Evolutionary conservation across 1,284 basidiomycete genomes (phyloP).

Genomic region (Leccinum ponderosum): DNA sequence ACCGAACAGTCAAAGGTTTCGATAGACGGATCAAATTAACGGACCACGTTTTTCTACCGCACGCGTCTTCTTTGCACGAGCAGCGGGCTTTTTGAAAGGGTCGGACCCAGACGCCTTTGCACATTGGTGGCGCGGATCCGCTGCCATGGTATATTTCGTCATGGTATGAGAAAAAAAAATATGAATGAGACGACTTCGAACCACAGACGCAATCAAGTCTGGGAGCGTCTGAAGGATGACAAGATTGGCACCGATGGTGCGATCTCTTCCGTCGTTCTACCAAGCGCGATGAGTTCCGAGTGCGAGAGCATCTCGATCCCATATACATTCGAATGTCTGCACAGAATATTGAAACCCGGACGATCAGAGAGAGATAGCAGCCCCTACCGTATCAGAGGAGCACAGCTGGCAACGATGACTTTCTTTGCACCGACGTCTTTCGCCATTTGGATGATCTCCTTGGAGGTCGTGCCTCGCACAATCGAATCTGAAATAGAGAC

Average conservation of each 20-base stretch:
- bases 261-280: constrained; percentile 75
- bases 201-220: constrained; percentile 82
- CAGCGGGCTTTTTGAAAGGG: constrained; percentile 78
- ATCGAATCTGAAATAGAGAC: constrained; percentile 76
- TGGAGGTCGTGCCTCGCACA: constrained; percentile 97
- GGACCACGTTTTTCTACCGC: constrained; percentile 60
- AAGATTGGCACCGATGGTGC: constrained; percentile 94
- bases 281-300: constrained; percentile 90
- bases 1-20: constrained; percentile 94
- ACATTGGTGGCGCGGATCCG: constrained; percentile 71
- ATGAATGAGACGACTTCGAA: constrained; percentile 1
- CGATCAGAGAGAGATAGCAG: background rate
- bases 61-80: constrained; percentile 60
- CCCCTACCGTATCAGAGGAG: constrained; percentile 86
- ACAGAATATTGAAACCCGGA: constrained; percentile 5
- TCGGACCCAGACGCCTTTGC: constrained; percentile 74
- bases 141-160: constrained; percentile 85
- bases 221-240: constrained; percentile 95
- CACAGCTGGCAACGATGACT: constrained; percentile 96
- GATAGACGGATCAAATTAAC: constrained; percentile 83
- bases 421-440: constrained; percentile 98
- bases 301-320: constrained; percentile 99
- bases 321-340: constrained; percentile 92
- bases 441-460: constrained; percentile 99
- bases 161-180: constrained; percentile 42